Evolutionary conservation across 306 rosid species (phyloP), one percentile per base, ranked within the genome.

Genomic region (Vicia villosa): DNA sequence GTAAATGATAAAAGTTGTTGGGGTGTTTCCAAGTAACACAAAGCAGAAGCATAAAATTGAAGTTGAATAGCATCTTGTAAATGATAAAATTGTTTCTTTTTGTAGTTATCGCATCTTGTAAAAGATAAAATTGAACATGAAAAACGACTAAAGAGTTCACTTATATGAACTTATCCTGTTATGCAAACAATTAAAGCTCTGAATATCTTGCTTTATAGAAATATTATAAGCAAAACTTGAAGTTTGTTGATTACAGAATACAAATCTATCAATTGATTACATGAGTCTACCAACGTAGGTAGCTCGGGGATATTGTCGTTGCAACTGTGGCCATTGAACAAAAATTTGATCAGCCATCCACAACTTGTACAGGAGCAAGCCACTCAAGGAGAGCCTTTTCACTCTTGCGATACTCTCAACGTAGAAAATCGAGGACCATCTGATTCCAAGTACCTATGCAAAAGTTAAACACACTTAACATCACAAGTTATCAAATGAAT

Each of bases 401-500:
- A 94, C 99, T 84, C 99, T 88, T 43, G 99, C 99, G 73, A 94
- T 91, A 73, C 99, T 94, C 85, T 94, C 99, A 13, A 94, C 87
- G 37, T 94, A 91, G 77, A 94, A 91, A 69, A 91, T 84, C 12
- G 91, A 91, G 22, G 95, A 94, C 97, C 99, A 91, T 70, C 84
- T 80, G 80, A 90, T 79, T 65, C 93, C 94, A 40, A 89, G 17
- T 41, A 89, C 80, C 96, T 89, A 84, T 75, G 56, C 14, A 70
- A 54, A 57, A 41, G 63, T 68, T 69, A 45, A 50, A 20, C 63
- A 49, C 24, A 59, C 54, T 66, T 69, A 24, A 72, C 43, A 77
- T 30, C 69, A 78, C 28, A 36, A 11, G 16, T 62, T 30, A 77
- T 54, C 47, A 45, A 80, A 64, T 6, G 47, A 14, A 26, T 68